Conservation (phyloP, 495 filamentous ascomycete species). For the Aspergillus cavernicola region DNA sequence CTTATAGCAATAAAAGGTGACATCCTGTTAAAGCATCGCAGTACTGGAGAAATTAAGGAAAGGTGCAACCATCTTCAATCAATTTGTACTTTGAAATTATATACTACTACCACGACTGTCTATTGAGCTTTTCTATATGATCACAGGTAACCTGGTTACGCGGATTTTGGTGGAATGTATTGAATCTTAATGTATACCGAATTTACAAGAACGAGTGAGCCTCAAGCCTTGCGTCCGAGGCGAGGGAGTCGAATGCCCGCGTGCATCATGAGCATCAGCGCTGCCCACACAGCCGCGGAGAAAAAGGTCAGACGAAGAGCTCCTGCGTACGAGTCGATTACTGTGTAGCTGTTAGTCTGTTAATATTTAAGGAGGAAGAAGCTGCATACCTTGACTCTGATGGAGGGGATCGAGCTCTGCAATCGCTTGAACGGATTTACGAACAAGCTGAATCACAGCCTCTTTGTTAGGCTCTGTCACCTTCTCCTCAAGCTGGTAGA, state of each 20-base stretch:
- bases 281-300: slow-evolving; percentile 46
- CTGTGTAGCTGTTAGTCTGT: slow-evolving; percentile 17
- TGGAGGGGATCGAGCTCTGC: slow-evolving; percentile 45
- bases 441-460: slow-evolving; percentile 47
- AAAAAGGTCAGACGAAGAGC: slow-evolving; percentile 55
- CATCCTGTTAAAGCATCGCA: too few species aligned
- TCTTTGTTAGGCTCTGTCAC: slow-evolving; percentile 54
- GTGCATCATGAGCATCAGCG: slow-evolving; percentile 47
- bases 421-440: slow-evolving; percentile 53
- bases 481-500: slow-evolving; percentile 51
- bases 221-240: slow-evolving; percentile 38
- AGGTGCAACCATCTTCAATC: not conserved
- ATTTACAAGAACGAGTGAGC: not conserved
- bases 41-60: not conserved
- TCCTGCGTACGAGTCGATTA: slow-evolving; percentile 56
- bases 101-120: too few species aligned
- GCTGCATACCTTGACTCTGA: slow-evolving; percentile 45
- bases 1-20: too few species aligned
- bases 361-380: not conserved
- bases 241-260: slow-evolving; percentile 52
- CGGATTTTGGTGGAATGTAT: too few species aligned
- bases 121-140: too few species aligned
- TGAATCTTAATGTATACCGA: not conserved
- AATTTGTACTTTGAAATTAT: not conserved
- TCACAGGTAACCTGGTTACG: too few species aligned